Conservation (phyloP, 495 filamentous ascomycete genomes). For the Monascus purpureus region DNA sequence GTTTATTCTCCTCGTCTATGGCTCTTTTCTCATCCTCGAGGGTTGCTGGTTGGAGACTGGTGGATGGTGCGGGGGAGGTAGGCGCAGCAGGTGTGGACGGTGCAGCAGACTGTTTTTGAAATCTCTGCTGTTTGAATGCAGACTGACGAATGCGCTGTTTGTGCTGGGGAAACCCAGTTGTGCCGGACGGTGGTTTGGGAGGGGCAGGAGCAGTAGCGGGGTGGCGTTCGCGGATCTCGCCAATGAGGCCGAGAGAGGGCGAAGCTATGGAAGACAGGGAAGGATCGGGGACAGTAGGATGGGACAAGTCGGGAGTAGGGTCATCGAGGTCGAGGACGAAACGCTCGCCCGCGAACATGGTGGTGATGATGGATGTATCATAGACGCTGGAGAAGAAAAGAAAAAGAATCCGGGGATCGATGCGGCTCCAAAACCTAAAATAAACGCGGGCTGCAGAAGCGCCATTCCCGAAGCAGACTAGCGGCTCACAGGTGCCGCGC, state of each 20-base stretch:
- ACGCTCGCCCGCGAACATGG: constrained; percentile 47
- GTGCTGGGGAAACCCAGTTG: constrained; percentile 80
- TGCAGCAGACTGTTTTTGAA: constrained; percentile 7
- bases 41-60: neutral
- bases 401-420: constrained; percentile 19
- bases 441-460: constrained; percentile 18
- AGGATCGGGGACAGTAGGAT: too few species aligned
- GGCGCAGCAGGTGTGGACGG: constrained; percentile 1
- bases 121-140: constrained; percentile 61
- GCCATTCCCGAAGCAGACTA: constrained; percentile 6
- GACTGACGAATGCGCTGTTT: constrained; percentile 61
- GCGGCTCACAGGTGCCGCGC: neutral
- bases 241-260: constrained; percentile 38
- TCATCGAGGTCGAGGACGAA: constrained; percentile 42
- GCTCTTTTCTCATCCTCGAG: constrained; percentile 39
- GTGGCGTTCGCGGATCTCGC: constrained; percentile 67
- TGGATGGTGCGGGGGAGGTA: neutral
- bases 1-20: constrained; percentile 74
- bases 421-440: constrained; percentile 36
- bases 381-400: constrained; percentile 8
- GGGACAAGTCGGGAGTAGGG: constrained; percentile 4
- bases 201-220: constrained; percentile 40
- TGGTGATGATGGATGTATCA: constrained; percentile 5
- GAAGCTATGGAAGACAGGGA: too few species aligned
- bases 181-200: constrained; percentile 39